phyloP scores from a whole-genome alignment of 2,329 filamentous ascomycete genomes.

The Gnomoniopsis sp. region DNA sequence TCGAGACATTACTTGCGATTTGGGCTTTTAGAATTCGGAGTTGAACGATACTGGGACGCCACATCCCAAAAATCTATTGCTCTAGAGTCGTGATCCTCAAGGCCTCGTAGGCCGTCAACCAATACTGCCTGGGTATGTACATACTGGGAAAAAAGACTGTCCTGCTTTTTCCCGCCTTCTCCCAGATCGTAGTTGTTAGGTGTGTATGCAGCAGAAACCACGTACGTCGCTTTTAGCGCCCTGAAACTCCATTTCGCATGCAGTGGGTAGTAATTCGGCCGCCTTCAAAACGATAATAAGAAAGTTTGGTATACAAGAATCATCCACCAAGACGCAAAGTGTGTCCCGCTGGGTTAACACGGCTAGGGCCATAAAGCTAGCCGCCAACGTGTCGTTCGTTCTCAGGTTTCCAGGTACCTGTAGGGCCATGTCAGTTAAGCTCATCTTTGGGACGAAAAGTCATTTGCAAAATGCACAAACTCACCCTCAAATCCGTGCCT shows the following conservation, averaged over 20 bases:
- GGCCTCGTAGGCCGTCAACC: not conserved
- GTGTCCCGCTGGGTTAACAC: conserved; percentile 1
- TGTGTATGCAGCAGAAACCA: not conserved
- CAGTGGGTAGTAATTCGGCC: not conserved
- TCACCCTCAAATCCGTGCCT: conserved; percentile 94
- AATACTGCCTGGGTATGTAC: not conserved
- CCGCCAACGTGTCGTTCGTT: conserved; percentile 67
- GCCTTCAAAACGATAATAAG: not conserved
- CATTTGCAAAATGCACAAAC: conserved; percentile 24
- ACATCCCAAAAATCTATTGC: not conserved
- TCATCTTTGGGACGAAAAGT: not conserved
- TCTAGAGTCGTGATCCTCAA: not conserved
- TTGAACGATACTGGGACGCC: too few relatives aligned
- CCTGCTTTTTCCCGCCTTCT: not conserved
- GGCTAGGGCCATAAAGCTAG: not conserved
- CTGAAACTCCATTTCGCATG: not conserved
- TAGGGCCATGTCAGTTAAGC: conserved; percentile 20
- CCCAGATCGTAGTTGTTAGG: not conserved
- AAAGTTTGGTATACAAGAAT: conserved; percentile 5
- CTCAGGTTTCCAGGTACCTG: conserved; percentile 76
- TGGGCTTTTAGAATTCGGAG: too few relatives aligned
- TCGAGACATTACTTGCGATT: too few relatives aligned
- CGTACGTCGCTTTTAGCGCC: not conserved
- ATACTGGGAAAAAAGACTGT: not conserved
- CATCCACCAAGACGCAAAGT: not conserved